Percentiles rank a stretch among this genome's conserved stretches.
Conservation (phyloP, 2,329 filamentous ascomycete species). For the Diaporthe batatas region DNA sequence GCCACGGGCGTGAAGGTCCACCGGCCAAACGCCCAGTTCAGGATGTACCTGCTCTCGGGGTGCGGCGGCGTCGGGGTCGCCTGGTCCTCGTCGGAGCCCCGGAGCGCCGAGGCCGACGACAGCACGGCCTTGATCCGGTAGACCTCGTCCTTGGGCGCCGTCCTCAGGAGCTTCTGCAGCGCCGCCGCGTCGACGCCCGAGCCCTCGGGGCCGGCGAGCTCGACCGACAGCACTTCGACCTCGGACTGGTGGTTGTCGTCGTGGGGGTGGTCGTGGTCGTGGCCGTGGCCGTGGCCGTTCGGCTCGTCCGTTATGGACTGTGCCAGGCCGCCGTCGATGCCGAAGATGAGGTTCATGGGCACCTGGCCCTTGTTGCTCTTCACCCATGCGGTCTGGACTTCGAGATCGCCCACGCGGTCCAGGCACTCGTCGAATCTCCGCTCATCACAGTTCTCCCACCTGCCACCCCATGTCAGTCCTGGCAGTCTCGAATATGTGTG, state of each 20-base stretch:
- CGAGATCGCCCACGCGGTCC: conserved; percentile 84
- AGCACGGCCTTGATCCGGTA: conserved; percentile 90
- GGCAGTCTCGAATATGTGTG: background rate
- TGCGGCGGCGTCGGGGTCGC: conserved; percentile 50
- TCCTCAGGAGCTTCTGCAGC: conserved; percentile 75
- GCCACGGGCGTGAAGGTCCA: conserved; percentile 85
- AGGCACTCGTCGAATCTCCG: conserved; percentile 81
- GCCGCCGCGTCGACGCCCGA: conserved; percentile 68
- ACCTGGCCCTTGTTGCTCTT: conserved; percentile 88
- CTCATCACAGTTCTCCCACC: conserved; percentile 82
- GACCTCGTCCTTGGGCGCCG: conserved; percentile 90
- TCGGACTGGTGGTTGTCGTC: conserved; percentile 80
- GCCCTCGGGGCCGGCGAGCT: conserved; percentile 63
- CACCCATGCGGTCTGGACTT: conserved; percentile 84
- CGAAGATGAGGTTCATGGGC: conserved; percentile 83
- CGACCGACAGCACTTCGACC: conserved; percentile 91
- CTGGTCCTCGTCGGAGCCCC: conserved; percentile 65
- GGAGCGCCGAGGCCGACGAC: conserved; percentile 60
- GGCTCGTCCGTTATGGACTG: conserved; percentile 61
- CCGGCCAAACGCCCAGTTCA: conserved; percentile 98
- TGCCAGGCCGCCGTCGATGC: conserved; percentile 86
- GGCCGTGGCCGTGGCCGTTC: conserved; percentile 57
- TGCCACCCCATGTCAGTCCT: background rate
- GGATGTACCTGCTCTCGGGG: conserved; percentile 75
- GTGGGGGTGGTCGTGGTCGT: conserved; percentile 58